Evolutionary conservation across 345 rosid genomes (phyloP).

Genomic region (Lepidium didymum): DNA sequence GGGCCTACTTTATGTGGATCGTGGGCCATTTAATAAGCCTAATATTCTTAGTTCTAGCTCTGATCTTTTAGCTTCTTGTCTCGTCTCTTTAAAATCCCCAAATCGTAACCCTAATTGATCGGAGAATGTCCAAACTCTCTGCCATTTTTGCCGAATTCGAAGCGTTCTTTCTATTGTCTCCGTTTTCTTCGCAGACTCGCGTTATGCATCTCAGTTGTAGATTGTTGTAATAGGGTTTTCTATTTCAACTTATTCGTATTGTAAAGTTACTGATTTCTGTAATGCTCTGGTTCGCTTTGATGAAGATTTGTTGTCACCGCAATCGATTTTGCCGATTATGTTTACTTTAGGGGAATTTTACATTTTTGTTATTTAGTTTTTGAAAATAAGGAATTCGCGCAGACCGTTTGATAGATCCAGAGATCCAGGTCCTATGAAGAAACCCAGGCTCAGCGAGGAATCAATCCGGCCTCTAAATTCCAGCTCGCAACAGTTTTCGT

Average conservation of each 20-base stretch:
- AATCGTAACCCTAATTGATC: slow-evolving; percentile 25
- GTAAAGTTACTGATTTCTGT: slow-evolving; percentile 10
- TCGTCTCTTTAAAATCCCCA: slow-evolving; percentile 26
- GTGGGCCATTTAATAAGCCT: not conserved
- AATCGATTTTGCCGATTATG: slow-evolving; percentile 14
- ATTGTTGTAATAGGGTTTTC: slow-evolving; percentile 18
- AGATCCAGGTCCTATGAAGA: slow-evolving; percentile 55
- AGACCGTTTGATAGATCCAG: slow-evolving; percentile 79
- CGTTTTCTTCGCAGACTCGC: not conserved
- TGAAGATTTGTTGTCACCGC: slow-evolving; percentile 4
- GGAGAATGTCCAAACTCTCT: slow-evolving; percentile 27
- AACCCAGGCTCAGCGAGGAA: slow-evolving; percentile 58
- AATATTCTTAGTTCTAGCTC: not conserved
- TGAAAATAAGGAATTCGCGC: slow-evolving; percentile 72
- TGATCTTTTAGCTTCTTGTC: not conserved
- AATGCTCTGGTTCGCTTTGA: not conserved
- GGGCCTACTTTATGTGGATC: not conserved
- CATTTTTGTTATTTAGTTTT: slow-evolving; percentile 14
- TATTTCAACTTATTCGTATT: not conserved
- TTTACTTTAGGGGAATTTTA: slow-evolving; percentile 6
- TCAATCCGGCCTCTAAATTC: slow-evolving; percentile 28
- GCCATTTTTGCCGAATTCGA: slow-evolving; percentile 19
- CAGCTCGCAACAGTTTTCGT: slow-evolving; percentile 35
- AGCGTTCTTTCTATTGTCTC: not conserved
- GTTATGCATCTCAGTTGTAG: not conserved